These are phyloP conservation scores for Combretum micranthum DNA, from an alignment of 345 rosid species.

Conservation along the genomic window DNA sequence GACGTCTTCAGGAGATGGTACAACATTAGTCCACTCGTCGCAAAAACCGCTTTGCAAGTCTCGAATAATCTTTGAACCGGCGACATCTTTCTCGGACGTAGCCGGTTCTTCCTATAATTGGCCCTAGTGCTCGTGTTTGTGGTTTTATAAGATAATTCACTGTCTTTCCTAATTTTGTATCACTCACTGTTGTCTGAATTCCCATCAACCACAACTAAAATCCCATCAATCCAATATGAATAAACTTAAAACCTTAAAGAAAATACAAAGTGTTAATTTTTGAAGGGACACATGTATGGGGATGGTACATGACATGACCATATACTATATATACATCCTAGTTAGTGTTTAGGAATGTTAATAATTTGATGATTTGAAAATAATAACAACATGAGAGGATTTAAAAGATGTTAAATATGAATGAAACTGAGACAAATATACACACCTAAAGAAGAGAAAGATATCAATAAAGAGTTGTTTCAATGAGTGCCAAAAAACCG, in stretches of 20 bases:
- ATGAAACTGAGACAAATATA: conserved; percentile 2
- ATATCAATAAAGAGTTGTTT: conserved; percentile 21
- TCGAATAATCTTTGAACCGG: conserved; percentile 61
- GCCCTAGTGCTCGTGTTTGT: conserved; percentile 11
- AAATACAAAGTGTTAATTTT: too few relatives aligned
- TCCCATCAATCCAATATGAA: background rate
- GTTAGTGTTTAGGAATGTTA: too few relatives aligned
- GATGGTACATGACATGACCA: too few relatives aligned
- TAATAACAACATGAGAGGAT: too few relatives aligned
- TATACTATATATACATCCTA: too few relatives aligned
- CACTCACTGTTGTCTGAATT: conserved; percentile 36
- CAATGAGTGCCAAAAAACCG: conserved; percentile 43
- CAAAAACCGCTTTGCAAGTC: conserved; percentile 72
- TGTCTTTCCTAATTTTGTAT: conserved; percentile 26
- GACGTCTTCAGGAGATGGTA: conserved; percentile 59
- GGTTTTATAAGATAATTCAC: conserved; percentile 24
- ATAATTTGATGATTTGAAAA: too few relatives aligned
- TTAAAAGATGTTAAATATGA: conserved; percentile 3
- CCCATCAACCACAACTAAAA: conserved; percentile 41
- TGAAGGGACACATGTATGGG: too few relatives aligned
- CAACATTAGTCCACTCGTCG: conserved; percentile 34
- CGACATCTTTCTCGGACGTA: conserved; percentile 20
- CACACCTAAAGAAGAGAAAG: background rate
- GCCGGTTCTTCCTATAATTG: conserved; percentile 30
- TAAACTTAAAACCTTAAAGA: too few relatives aligned